phyloP scores from a whole-genome alignment of 176 grass and related monocot species.

The Rhynchospora breviuscula region DNA sequence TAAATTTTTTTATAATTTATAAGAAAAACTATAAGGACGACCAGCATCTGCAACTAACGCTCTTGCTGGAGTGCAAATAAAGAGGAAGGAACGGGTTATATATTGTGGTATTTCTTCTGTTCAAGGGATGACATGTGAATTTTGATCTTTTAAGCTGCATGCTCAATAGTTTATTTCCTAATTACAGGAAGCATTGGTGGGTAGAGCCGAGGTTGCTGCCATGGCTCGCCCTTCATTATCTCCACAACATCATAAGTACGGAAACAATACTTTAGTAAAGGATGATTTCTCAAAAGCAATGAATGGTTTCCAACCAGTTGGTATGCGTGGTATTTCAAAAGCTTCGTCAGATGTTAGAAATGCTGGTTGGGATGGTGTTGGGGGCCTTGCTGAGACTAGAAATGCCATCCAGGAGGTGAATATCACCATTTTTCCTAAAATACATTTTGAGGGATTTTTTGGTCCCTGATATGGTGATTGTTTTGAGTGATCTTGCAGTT shows the following conservation, averaged over 20 bases:
- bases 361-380: constrained; percentile 89
- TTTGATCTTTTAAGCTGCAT: not conserved
- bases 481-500: constrained; percentile 8
- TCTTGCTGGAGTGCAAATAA: not conserved
- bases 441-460: not conserved
- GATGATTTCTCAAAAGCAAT: constrained; percentile 86
- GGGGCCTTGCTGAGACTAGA: constrained; percentile 65
- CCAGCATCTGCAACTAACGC: not conserved
- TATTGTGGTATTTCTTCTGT: not conserved
- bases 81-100: not conserved
- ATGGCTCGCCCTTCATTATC: constrained; percentile 54
- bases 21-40: not conserved
- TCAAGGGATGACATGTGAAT: not conserved
- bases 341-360: constrained; percentile 55
- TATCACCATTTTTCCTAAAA: not conserved
- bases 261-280: constrained; percentile 37
- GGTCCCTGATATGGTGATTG: not conserved
- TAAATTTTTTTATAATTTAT: not conserved
- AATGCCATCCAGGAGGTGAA: constrained; percentile 90
- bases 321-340: constrained; percentile 92
- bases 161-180: constrained; percentile 25
- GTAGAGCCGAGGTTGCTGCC: constrained; percentile 83
- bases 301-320: constrained; percentile 84
- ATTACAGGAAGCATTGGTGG: constrained; percentile 84
- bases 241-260: constrained; percentile 18